Conservation (phyloP, 2,329 filamentous ascomycete genomes). For the Tolypocladium album region DNA sequence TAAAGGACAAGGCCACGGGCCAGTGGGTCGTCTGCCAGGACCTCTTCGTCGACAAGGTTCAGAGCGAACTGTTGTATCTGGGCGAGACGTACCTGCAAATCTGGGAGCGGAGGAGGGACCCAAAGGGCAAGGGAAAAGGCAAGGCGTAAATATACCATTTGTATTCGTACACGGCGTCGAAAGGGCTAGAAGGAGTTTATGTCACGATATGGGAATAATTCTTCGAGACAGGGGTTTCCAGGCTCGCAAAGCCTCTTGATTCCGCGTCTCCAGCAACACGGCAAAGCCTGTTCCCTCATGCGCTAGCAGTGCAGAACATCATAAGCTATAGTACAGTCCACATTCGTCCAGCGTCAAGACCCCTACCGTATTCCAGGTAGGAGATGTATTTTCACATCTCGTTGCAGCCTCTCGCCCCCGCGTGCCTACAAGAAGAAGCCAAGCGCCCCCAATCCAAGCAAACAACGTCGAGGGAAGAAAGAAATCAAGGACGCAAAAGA, state of each 20-base stretch:
- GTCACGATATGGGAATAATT: not conserved
- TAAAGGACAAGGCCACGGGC: constrained; percentile 68
- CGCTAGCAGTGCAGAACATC: not conserved
- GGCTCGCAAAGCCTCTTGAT: not conserved
- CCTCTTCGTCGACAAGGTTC: constrained; percentile 80
- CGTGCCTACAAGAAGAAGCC: not conserved
- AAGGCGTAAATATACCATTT: constrained; percentile 14
- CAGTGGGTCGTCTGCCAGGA: constrained; percentile 95
- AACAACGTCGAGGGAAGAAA: not conserved
- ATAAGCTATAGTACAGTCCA: constrained; percentile 3
- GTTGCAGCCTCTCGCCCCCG: not conserved
- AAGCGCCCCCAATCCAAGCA: not conserved
- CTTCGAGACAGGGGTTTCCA: not conserved
- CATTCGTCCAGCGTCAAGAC: not conserved
- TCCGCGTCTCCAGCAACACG: not conserved
- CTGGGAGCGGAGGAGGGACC: constrained; percentile 72
- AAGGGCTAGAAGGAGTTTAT: not conserved
- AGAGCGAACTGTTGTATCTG: constrained; percentile 81
- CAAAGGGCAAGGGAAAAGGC: constrained; percentile 20
- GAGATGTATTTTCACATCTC: not conserved
- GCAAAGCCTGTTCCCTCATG: not conserved
- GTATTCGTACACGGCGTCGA: not conserved
- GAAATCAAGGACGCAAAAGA: not conserved
- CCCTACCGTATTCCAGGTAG: constrained; percentile 1
- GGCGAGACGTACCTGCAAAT: constrained; percentile 94